Evolutionary conservation across 2,329 filamentous ascomycete species (phyloP).

Genomic region (Leptographium radiaticola): DNA sequence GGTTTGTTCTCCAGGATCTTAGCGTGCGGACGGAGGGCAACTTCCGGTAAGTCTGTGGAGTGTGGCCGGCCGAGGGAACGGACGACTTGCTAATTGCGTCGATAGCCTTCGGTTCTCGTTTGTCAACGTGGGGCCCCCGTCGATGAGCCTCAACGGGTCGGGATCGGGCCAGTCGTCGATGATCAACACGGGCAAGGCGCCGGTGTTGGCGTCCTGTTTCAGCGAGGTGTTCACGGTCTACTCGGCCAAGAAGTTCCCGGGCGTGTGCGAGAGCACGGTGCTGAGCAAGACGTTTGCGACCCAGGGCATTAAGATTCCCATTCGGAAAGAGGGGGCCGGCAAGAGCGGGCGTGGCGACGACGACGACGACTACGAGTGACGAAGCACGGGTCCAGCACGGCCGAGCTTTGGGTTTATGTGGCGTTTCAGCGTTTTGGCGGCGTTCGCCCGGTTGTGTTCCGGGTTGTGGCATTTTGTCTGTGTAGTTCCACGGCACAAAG

Average conservation of each 20-base stretch:
- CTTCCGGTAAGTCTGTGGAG: slow-evolving; percentile 67
- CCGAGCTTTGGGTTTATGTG: no score
- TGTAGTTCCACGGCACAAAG: no score
- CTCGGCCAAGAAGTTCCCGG: slow-evolving; percentile 96
- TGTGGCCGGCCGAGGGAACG: no score
- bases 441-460: no score
- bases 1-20: slow-evolving; percentile 93
- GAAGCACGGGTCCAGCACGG: no score
- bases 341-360: slow-evolving; percentile 40
- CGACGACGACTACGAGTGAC: slow-evolving; percentile 22
- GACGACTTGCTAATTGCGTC: neutral
- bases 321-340: slow-evolving; percentile 64
- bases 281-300: slow-evolving; percentile 86
- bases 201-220: slow-evolving; percentile 74
- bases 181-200: slow-evolving; percentile 66
- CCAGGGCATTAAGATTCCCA: slow-evolving; percentile 94
- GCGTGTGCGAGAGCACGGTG: slow-evolving; percentile 84
- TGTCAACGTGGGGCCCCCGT: slow-evolving; percentile 61
- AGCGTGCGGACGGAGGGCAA: slow-evolving; percentile 85
- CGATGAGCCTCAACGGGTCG: slow-evolving; percentile 20
- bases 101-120: slow-evolving; percentile 55
- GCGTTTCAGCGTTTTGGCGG: no score
- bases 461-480: no score
- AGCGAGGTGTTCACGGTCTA: slow-evolving; percentile 87
- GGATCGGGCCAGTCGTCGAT: slow-evolving; percentile 24